Base-by-base conservation (phyloP, 2,329 filamentous ascomycete species). In the Plenodomus tracheiphilus region DNA sequence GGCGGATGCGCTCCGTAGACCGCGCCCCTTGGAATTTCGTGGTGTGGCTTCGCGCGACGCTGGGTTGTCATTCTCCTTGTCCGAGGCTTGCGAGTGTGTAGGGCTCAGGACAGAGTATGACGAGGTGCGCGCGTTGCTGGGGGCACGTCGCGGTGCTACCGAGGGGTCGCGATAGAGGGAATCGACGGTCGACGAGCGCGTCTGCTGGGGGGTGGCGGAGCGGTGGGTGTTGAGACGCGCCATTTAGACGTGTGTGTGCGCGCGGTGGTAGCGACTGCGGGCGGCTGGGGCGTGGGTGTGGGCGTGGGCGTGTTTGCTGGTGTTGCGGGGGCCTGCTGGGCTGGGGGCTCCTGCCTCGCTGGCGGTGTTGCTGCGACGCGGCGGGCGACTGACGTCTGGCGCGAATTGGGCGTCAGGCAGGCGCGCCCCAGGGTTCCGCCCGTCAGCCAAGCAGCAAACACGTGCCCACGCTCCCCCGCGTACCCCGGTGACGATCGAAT, bases 31-130 rank as follows among this genome's bases (percentile, higher is more conserved):
- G 15, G 54, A 46, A 37, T 52, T 51, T 25, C 47, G 56, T 2
- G 69, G 66, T 3, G 68, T 69, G 18, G 47, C 54, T 32, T 61
- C 55, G 48, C 60, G 61, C 36, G 63, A 65, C 19, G 68, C 46
- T 4, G 62, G 67, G 30, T 50, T 38, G 22, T 68, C 51, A 54
- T 79, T 79, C 47, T 80, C 77, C 53, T 78, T 77, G 54, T 79
- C 77, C 9, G 74, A 75, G 9, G 54, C 67, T 21, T 53, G 51
- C 1, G 69, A 69, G 7, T 54, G 63, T 7, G 62, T 54, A 0
- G 68, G 68, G 44, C 69, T 71, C 35, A 68, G 44, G 6, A 70
- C 67, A 2, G 68, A 68, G 43, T 69, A 70, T 2, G 65, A 55
- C 0, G 65, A 65, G 13, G 54, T 54, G 34, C 62, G 66, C 46